phyloP scores from a whole-genome alignment of 192 early-diverging fungal species.

The Piromyces sp. region DNA sequence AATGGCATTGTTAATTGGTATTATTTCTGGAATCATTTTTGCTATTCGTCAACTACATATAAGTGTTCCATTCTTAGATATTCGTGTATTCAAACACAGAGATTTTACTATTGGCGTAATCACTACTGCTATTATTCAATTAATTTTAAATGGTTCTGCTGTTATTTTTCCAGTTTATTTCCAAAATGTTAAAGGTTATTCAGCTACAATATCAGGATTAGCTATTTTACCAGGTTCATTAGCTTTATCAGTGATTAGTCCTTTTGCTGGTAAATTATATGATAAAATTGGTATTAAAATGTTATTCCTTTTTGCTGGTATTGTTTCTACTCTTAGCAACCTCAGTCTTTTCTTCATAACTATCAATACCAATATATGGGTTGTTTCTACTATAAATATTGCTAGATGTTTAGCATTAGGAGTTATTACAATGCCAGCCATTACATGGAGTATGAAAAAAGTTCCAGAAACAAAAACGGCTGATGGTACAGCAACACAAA shows the following conservation, averaged over 20 bases:
- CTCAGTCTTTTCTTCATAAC: not conserved
- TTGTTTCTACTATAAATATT: not conserved
- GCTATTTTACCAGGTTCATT: no score
- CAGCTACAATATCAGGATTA: not conserved
- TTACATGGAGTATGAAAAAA: not conserved
- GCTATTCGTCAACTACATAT: no score
- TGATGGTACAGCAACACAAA: no score
- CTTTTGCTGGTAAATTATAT: no score
- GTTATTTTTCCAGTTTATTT: not conserved
- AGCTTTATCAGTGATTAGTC: no score
- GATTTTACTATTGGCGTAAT: no score
- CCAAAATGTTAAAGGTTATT: not conserved
- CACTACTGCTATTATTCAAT: no score
- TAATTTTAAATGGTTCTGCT: not conserved
- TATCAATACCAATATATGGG: not conserved
- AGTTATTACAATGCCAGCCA: not conserved
- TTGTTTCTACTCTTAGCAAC: not conserved
- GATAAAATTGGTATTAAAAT: not conserved
- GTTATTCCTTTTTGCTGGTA: not conserved
- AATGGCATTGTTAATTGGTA: not conserved
- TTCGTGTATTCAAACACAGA: no score
- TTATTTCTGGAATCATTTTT: not conserved
- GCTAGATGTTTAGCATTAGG: not conserved
- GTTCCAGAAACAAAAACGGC: no score
- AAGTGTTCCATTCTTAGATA: no score